Conservation (phyloP, 768 basidiomycete genomes). For the Tulasnella sp. region DNA sequence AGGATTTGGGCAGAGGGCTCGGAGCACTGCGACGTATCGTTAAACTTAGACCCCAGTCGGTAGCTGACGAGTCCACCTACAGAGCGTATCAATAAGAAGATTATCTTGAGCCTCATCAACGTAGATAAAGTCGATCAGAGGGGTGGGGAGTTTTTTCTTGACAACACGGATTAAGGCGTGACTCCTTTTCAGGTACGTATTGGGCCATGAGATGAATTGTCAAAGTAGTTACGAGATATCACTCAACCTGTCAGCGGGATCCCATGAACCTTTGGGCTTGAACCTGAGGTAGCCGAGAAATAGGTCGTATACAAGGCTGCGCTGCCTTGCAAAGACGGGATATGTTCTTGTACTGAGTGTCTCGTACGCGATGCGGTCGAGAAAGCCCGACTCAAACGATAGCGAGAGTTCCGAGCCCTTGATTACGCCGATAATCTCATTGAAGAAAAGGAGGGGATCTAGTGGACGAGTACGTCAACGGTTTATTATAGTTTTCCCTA, state of each 20-base stretch:
- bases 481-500: constrained; percentile 48
- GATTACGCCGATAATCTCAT: constrained; percentile 55
- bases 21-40: constrained; percentile 53
- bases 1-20: constrained; percentile 63
- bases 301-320: constrained; percentile 54
- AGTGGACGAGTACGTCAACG: not conserved
- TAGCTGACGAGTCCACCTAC: not conserved
- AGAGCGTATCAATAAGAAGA: constrained; percentile 17
- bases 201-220: not conserved
- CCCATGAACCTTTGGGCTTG: constrained; percentile 48
- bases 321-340: constrained; percentile 57
- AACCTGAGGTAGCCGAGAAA: constrained; percentile 57
- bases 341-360: constrained; percentile 9
- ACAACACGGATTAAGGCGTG: not conserved
- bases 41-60: not conserved
- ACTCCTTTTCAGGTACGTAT: not conserved
- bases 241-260: constrained; percentile 56
- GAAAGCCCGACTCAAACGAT: constrained; percentile 44
- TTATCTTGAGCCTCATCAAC: constrained; percentile 60
- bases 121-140: constrained; percentile 62
- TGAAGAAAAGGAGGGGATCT: constrained; percentile 28
- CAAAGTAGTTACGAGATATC: not conserved
- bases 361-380: constrained; percentile 53
- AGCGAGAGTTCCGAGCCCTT: constrained; percentile 64
- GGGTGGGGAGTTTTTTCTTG: not conserved